Conservation (phyloP, 2,329 filamentous ascomycete species). For the Hypoxylon sp. region DNA sequence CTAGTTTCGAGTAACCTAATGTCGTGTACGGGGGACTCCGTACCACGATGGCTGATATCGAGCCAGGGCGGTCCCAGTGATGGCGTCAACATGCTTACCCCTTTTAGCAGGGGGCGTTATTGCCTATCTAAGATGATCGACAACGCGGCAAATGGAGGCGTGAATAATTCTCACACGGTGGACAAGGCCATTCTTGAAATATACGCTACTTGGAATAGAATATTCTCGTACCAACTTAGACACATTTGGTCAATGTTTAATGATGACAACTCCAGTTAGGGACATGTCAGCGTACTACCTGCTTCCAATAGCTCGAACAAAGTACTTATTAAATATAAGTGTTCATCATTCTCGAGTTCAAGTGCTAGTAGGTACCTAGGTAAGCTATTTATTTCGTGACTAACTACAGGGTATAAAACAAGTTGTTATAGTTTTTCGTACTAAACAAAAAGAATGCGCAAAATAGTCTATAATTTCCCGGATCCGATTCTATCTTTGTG, state of each 20-base stretch:
- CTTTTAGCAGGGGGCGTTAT: not conserved
- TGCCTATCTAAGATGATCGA: too few relatives aligned
- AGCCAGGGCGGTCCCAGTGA: not conserved
- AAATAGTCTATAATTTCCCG: constrained; percentile 12
- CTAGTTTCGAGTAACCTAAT: not conserved
- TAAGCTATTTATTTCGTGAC: not conserved
- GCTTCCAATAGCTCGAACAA: too few relatives aligned
- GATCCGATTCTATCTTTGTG: constrained; percentile 18
- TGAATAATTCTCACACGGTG: too few relatives aligned
- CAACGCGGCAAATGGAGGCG: too few relatives aligned
- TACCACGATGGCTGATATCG: not conserved
- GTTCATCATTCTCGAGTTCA: not conserved
- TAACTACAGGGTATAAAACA: constrained; percentile 5
- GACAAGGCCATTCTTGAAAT: too few relatives aligned
- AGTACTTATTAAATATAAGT: not conserved
- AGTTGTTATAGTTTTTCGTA: not conserved
- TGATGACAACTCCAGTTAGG: too few relatives aligned
- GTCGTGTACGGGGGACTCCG: not conserved
- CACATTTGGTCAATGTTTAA: too few relatives aligned
- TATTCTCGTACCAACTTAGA: not conserved
- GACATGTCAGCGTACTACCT: too few relatives aligned
- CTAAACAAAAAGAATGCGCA: constrained; percentile 8
- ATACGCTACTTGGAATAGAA: not conserved
- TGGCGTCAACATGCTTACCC: not conserved
- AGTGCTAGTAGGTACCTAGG: not conserved